These are phyloP conservation scores for Ascochyta pisi DNA, from an alignment of 2,329 filamentous ascomycete species.

Conservation along the genomic window DNA sequence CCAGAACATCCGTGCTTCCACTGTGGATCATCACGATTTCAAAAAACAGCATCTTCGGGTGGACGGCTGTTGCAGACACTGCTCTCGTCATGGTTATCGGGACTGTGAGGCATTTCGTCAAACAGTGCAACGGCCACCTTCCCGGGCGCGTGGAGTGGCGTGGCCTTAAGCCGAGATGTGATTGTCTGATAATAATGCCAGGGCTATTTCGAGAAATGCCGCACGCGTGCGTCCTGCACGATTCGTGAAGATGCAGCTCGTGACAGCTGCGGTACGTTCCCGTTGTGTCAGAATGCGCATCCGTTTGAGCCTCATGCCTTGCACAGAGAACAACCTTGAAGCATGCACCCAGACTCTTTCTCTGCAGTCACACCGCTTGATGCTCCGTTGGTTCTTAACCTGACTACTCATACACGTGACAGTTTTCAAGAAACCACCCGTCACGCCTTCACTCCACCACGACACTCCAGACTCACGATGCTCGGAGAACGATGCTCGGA, in stretches of 20 bases:
- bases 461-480: slow-evolving; percentile 24
- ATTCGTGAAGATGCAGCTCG: slow-evolving; percentile 18
- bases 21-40: slow-evolving; percentile 21
- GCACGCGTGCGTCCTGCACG: slow-evolving; percentile 6
- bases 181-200: slow-evolving; percentile 2
- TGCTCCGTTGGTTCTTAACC: neutral
- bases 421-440: neutral
- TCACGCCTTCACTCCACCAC: slow-evolving; percentile 12
- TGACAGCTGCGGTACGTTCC: slow-evolving; percentile 18
- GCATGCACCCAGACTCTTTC: neutral
- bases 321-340: neutral
- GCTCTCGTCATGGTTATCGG: slow-evolving; percentile 7
- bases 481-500: slow-evolving; percentile 7
- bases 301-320: slow-evolving; percentile 13
- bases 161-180: slow-evolving; percentile 20
- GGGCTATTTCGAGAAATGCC: slow-evolving; percentile 17
- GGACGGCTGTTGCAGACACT: slow-evolving; percentile 26
- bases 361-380: slow-evolving; percentile 6
- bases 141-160: neutral
- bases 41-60: slow-evolving; percentile 30
- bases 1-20: slow-evolving; percentile 21
- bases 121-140: slow-evolving; percentile 2
- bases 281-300: slow-evolving; percentile 6
- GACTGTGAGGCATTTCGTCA: slow-evolving; percentile 31
- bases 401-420: slow-evolving; percentile 2